Base-by-base conservation (phyloP, 2,329 filamentous ascomycete genomes). In the Phialocephala subalpina region DNA sequence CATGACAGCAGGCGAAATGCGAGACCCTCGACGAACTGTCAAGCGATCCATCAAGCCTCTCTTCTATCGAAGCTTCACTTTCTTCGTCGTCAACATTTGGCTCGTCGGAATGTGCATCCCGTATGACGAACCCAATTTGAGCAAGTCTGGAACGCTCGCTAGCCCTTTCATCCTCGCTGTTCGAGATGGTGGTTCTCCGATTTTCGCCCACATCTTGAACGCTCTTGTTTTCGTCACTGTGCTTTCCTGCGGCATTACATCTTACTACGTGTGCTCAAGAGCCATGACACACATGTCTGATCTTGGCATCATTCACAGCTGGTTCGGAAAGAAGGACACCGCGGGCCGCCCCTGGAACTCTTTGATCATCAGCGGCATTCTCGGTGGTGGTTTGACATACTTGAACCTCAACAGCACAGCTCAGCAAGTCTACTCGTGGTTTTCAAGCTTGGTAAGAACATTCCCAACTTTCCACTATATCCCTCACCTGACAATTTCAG, bases 321-420 rank as follows among this genome's bases (percentile, higher is more conserved):
- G 86, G 71, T 80, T 90, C 29, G 61, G 58, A 0, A 35, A 87
- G 87, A 35, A 90, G 71, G 87, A 90, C 74, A 83, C 83, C 69
- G 75, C 81, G 36, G 88, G 87, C 40, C 85, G 87, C 11, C 87
- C 87, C 0, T 84, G 81, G 71, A 82, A 88, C 36, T 69, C 77
- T 25, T 71, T 87, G 57, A 83, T 85, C 70, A 77, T 85, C 27
- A 76, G 75, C 33, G 63, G 73, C 33, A 57, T 70, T 1, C 76
- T 75, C n/a, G 81, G 89, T 49, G 86, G 86, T 27, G 78, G 88
- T 45, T 80, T 89, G n/a, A 84, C 84, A 47, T 89, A 87, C 75
- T 77, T 89, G 55, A 82, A 80, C 33, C 77, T 80, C 76, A 81
- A 83, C 3, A 76, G 16, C 71, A 78, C 75, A 64, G 79, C 76